Conservation (phyloP, 2,329 filamentous ascomycete species). For the Exutisphaerella laricina region DNA sequence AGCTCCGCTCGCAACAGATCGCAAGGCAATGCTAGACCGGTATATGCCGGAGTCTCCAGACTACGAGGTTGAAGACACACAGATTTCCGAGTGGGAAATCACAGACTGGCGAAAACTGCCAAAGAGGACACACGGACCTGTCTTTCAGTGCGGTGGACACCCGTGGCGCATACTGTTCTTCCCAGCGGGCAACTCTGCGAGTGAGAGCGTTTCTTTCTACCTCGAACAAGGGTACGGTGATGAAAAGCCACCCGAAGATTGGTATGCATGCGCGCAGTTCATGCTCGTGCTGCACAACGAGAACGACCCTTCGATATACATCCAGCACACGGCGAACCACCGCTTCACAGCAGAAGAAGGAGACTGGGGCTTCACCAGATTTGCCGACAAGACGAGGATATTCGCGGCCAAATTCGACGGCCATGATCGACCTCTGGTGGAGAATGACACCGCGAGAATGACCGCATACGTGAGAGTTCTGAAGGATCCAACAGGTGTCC, state of each 20-base stretch:
- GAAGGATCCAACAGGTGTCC: constrained; percentile 79
- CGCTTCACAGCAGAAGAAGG: constrained; percentile 94
- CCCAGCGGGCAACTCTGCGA: constrained; percentile 80
- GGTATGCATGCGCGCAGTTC: constrained; percentile 96
- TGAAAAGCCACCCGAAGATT: constrained; percentile 72
- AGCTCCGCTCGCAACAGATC: constrained; percentile 52
- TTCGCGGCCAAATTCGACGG: constrained; percentile 75
- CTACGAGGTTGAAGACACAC: constrained; percentile 71
- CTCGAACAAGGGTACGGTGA: constrained; percentile 88
- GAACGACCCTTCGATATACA: constrained; percentile 79
- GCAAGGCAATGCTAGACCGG: constrained; percentile 77
- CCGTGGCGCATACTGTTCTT: constrained; percentile 97
- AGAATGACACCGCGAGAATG: constrained; percentile 71
- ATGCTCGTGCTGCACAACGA: constrained; percentile 90
- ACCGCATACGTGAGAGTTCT: constrained; percentile 77
- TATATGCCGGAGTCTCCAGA: constrained; percentile 73
- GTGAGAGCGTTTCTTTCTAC: constrained; percentile 90
- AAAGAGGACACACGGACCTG: constrained; percentile 79
- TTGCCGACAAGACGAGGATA: constrained; percentile 79
- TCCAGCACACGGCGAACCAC: constrained; percentile 76
- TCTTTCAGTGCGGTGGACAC: constrained; percentile 78
- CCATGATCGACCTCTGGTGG: constrained; percentile 62
- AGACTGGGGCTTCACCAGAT: constrained; percentile 98
- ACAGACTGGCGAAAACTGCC: constrained; percentile 70
- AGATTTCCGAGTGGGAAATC: constrained; percentile 78